These are phyloP conservation scores for Alopecurus myosuroides DNA, from an alignment of 176 grass and related monocot species.

Conservation along the genomic window DNA sequence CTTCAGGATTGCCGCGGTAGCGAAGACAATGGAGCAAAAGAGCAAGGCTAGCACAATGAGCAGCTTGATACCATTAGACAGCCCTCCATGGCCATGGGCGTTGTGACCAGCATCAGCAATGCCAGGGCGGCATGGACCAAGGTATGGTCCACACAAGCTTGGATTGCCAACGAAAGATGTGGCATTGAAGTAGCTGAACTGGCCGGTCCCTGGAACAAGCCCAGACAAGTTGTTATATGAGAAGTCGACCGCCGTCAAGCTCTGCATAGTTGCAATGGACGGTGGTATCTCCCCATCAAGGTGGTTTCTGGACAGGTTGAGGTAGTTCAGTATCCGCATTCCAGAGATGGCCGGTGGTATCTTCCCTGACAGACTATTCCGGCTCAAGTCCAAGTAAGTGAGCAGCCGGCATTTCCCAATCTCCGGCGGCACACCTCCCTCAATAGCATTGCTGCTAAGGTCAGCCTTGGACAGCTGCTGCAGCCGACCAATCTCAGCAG, in stretches of 20 bases:
- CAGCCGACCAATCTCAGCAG: constrained; percentile 72
- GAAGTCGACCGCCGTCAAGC: constrained; percentile 62
- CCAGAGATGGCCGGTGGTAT: constrained; percentile 72
- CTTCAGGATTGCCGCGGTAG: constrained; percentile 66
- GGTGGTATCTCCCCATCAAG: constrained; percentile 82
- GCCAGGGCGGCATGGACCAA: constrained; percentile 57
- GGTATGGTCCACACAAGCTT: constrained; percentile 81
- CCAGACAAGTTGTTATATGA: constrained; percentile 73
- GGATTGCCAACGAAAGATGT: constrained; percentile 92
- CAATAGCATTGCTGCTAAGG: constrained; percentile 75
- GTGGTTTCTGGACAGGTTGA: constrained; percentile 87
- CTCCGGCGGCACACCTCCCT: constrained; percentile 61
- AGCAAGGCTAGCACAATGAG: constrained; percentile 73
- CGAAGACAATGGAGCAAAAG: constrained; percentile 78
- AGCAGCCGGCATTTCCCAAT: constrained; percentile 80
- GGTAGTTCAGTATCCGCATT: constrained; percentile 95
- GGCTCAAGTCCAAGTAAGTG: constrained; percentile 80
- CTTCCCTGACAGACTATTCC: constrained; percentile 68
- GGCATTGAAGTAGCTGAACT: constrained; percentile 99
- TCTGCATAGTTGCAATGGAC: constrained; percentile 88
- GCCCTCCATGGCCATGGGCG: constrained; percentile 39
- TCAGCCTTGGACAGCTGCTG: constrained; percentile 90
- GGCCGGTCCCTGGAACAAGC: constrained; percentile 81
- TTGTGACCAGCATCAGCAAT: constrained; percentile 1
- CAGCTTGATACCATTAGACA: constrained; percentile 71